Evolutionary conservation across 345 rosid species (phyloP).

Genomic region (Eucalyptus erythrocorys): DNA sequence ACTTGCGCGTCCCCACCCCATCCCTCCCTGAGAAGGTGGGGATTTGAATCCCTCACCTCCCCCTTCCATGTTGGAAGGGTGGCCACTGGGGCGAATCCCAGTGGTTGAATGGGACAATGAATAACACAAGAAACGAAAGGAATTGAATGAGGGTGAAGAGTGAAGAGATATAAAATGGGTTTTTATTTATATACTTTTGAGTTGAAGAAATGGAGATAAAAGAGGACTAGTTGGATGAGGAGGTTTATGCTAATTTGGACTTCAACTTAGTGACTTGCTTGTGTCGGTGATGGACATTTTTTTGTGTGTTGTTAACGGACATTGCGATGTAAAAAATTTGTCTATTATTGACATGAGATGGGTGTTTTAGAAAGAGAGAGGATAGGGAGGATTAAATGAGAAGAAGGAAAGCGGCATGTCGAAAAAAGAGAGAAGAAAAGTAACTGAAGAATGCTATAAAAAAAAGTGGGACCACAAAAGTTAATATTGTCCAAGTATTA

Average conservation of each 20-base stretch:
- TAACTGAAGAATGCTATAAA: background rate
- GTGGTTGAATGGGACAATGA: background rate
- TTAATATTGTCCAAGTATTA: background rate
- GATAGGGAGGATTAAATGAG: background rate
- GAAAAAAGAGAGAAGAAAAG: background rate
- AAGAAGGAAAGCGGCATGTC: background rate
- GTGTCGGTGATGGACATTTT: background rate
- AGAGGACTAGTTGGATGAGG: background rate
- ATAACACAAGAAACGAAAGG: background rate
- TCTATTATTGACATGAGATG: background rate
- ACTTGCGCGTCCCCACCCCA: too few species aligned
- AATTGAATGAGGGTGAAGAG: background rate
- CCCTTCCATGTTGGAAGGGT: too few species aligned
- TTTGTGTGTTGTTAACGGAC: background rate
- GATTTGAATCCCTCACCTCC: too few species aligned
- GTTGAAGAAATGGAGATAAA: background rate
- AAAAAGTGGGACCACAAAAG: background rate
- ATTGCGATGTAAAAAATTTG: background rate
- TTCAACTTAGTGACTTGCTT: background rate
- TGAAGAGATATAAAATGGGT: background rate
- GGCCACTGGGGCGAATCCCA: too few species aligned
- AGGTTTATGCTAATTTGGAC: background rate
- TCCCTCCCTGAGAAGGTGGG: too few species aligned
- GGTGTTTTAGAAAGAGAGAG: background rate
- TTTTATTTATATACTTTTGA: background rate